phyloP scores from a whole-genome alignment of 2,329 filamentous ascomycete genomes.

The Aspergillus awamori region DNA sequence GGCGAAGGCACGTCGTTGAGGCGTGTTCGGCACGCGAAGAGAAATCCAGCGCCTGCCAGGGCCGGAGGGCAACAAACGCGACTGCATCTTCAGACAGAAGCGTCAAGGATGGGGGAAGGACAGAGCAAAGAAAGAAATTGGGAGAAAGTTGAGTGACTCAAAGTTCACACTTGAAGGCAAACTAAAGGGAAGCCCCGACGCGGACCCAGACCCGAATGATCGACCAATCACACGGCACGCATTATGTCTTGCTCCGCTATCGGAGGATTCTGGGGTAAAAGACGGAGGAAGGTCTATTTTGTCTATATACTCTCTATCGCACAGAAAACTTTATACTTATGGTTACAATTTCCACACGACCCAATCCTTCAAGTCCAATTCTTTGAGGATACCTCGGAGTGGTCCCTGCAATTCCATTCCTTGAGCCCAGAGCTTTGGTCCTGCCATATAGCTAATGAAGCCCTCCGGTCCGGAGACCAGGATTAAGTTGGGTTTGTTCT shows the following conservation, averaged over 20 bases:
- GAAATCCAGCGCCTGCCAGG: conserved; percentile 27
- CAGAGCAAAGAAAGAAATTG: neutral
- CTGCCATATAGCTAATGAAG: conserved; percentile 79
- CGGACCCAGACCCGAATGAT: conserved; percentile 5
- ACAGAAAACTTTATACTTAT: conserved; percentile 14
- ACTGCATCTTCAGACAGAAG: conserved; percentile 17
- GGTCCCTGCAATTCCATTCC: conserved; percentile 75
- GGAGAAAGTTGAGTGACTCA: neutral
- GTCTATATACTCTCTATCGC: conserved; percentile 1
- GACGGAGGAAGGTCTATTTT: neutral
- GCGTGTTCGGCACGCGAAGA: conserved; percentile 27
- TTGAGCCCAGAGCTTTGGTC: conserved; percentile 73
- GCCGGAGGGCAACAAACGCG: conserved; percentile 24
- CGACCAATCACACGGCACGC: conserved; percentile 20
- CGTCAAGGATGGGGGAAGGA: neutral
- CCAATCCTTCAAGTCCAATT: conserved; percentile 62
- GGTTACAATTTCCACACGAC: conserved; percentile 60
- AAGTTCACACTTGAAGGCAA: neutral
- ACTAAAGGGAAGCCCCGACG: too few relatives aligned
- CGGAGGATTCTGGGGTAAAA: conserved; percentile 11
- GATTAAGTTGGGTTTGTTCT: conserved; percentile 55
- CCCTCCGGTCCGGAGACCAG: conserved; percentile 89
- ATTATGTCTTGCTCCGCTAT: conserved; percentile 23
- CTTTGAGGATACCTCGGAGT: conserved; percentile 68
- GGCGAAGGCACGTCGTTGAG: conserved; percentile 34